Evolutionary conservation across 2,329 filamentous ascomycete genomes (phyloP).

Genomic region (Penicillium sp.): DNA sequence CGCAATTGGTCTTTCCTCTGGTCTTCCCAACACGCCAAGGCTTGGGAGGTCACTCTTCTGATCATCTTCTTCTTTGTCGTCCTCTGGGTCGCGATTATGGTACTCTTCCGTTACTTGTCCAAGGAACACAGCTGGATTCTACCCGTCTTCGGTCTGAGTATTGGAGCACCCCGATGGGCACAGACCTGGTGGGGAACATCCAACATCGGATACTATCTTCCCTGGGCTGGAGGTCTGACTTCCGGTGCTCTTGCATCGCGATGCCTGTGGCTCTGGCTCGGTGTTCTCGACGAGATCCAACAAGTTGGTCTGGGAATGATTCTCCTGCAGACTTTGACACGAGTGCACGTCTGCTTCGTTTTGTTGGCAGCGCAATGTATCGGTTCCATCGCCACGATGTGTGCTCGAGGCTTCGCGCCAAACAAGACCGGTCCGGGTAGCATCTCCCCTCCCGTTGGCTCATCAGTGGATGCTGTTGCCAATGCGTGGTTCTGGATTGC

Average conservation of each 20-base stretch:
- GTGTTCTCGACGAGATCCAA: conserved; percentile 65
- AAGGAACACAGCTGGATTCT: conserved; percentile 66
- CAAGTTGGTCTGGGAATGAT: conserved; percentile 70
- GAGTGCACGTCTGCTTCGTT: conserved; percentile 65
- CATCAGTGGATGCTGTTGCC: conserved; percentile 47
- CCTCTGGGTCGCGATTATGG: conserved; percentile 54
- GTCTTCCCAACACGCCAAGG: conserved; percentile 55
- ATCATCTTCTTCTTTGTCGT: conserved; percentile 51
- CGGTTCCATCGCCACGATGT: conserved; percentile 63
- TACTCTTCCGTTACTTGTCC: conserved; percentile 57
- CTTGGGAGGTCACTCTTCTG: conserved; percentile 61
- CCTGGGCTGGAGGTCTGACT: conserved; percentile 57
- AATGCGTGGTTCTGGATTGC: conserved; percentile 64
- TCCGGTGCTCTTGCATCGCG: conserved; percentile 59
- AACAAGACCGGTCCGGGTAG: conserved; percentile 62
- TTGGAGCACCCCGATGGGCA: conserved; percentile 65
- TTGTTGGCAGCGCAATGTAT: conserved; percentile 63
- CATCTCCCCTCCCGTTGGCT: conserved; percentile 63
- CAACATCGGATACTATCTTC: conserved; percentile 62
- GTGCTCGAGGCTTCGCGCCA: conserved; percentile 62
- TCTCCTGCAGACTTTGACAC: conserved; percentile 64
- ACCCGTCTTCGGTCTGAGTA: conserved; percentile 67
- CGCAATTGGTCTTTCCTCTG: conserved; percentile 68
- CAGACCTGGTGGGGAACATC: conserved; percentile 69
- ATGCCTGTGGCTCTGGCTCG: conserved; percentile 67